Base-by-base conservation (phyloP, 164 flowering plant genomes). In the Taxillus chinensis region DNA sequence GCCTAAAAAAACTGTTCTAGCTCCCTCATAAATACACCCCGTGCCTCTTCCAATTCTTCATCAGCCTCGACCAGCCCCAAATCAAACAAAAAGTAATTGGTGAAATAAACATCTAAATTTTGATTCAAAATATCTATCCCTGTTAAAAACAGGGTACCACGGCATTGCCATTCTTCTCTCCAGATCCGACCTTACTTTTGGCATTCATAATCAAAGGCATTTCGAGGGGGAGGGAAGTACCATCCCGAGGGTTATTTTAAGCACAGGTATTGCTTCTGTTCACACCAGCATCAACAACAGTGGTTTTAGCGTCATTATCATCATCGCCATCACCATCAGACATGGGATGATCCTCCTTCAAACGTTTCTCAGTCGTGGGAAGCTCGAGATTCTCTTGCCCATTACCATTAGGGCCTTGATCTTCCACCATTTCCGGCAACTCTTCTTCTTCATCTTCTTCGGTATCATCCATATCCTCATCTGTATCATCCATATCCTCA, bases 31-130 rank as follows among this genome's bases (percentile, higher is more conserved):
- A 83, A 83, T 45, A 62, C 74, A 0, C 55, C 74, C 62, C 60
- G 73, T 13, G 80, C 83, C 65, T 79, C 83, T 41, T 63, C 74
- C 0, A 78, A 68, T 50, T 79, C 85, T 8, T 71, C 81, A 55
- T 70, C 81, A 39, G 52, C 76, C 51, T 71, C 84, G 41, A 11
- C 71, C 73, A 74, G 63, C 74, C 79, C 66, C 41, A 40, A 66
- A 15, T 41, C 41, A 67, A 53, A 40, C 41, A 57, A 49, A 40
- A 60, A 43, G 5, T 0, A 7, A 5, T 17, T 46, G 39, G 37
- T 42, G 41, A 27, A 4, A 53, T 12, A 15, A 39, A 57, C 13
- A 8, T 7, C 41, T 37, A 41, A 45, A 7, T 10, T 16, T 58
- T 5, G 53, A 39, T 13, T 71, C 8, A 3, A 38, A 8, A 46